These are phyloP conservation scores for Phytopythium ostracodes DNA, from an alignment of 352 stramenopile species.

Conservation along the genomic window DNA sequence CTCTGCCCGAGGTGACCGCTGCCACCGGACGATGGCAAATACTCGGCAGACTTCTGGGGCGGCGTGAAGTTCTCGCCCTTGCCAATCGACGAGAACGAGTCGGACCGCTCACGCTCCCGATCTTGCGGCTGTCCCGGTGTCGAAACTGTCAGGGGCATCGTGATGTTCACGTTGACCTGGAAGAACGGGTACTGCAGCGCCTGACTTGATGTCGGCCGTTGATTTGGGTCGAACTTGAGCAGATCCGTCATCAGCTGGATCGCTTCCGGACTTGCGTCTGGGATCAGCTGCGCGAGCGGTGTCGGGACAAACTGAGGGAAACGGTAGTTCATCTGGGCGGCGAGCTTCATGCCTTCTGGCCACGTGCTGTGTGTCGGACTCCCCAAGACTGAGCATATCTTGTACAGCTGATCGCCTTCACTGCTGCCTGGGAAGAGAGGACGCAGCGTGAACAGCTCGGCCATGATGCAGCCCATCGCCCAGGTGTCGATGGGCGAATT, in stretches of 20 bases:
- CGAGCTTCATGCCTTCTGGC: conserved; percentile 94
- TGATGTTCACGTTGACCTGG: conserved; percentile 79
- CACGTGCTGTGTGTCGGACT: conserved; percentile 89
- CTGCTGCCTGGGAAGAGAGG: conserved; percentile 97
- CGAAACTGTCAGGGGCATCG: conserved; percentile 63
- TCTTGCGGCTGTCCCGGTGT: conserved; percentile 58
- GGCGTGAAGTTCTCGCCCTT: conserved; percentile 53
- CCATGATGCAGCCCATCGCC: conserved; percentile 97
- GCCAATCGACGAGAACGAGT: conserved; percentile 21
- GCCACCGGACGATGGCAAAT: conserved; percentile 32
- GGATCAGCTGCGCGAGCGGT: conserved; percentile 86
- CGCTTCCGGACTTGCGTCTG: conserved; percentile 86
- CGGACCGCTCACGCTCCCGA: conserved; percentile 20
- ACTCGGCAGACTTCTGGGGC: conserved; percentile 44
- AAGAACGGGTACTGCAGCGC: conserved; percentile 96
- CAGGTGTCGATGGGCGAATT: conserved; percentile 98
- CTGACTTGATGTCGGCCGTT: conserved; percentile 90
- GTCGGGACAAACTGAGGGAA: conserved; percentile 95
- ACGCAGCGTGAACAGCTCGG: conserved; percentile 94
- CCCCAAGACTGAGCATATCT: conserved; percentile 95
- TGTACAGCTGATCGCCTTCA: conserved; percentile 98
- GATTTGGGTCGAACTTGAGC: conserved; percentile 92
- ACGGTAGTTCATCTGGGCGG: conserved; percentile 94
- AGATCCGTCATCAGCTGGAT: conserved; percentile 92
- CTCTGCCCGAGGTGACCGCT: conserved; percentile 34